Evolutionary conservation across 495 filamentous ascomycete genomes (phyloP).

Genomic region (Terfezia boudieri): DNA sequence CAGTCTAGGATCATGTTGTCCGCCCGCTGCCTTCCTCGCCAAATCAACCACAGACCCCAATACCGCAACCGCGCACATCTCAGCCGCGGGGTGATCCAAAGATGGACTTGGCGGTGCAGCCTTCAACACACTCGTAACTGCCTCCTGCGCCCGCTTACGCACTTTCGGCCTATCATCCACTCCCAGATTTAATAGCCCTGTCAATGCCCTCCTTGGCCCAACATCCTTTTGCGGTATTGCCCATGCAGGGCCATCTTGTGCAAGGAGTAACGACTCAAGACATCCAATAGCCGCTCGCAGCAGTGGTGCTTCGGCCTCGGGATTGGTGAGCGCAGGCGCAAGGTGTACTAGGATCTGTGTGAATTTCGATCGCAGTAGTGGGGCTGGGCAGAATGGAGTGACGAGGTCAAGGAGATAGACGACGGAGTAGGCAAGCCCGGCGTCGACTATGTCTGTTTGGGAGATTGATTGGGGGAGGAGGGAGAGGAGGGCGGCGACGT

Average conservation of each 20-base stretch:
- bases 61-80: slow-evolving; percentile 85
- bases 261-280: slow-evolving; percentile 65
- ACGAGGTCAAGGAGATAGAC: slow-evolving; percentile 91
- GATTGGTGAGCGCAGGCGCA: slow-evolving; percentile 54
- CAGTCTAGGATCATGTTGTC: slow-evolving; percentile 56
- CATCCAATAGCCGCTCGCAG: slow-evolving; percentile 78
- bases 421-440: slow-evolving; percentile 64
- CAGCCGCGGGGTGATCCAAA: slow-evolving; percentile 74
- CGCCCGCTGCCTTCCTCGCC: slow-evolving; percentile 35
- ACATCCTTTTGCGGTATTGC: slow-evolving; percentile 59
- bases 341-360: slow-evolving; percentile 72
- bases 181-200: slow-evolving; percentile 61
- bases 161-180: slow-evolving; percentile 87
- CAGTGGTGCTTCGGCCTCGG: slow-evolving; percentile 71
- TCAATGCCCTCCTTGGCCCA: slow-evolving; percentile 68
- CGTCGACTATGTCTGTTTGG: slow-evolving; percentile 43
- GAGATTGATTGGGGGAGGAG: slow-evolving; percentile 57
- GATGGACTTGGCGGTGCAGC: slow-evolving; percentile 71
- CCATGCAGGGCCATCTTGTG: slow-evolving; percentile 76
- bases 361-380: slow-evolving; percentile 81
- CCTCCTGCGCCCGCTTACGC: slow-evolving; percentile 81
- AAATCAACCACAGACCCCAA: slow-evolving; percentile 51
- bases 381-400: slow-evolving; percentile 55
- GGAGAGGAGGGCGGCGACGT: slow-evolving; percentile 88
- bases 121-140: slow-evolving; percentile 58